Conservation (phyloP, 2,329 filamentous ascomycete genomes). For the Allantophomopsis cytisporea region DNA sequence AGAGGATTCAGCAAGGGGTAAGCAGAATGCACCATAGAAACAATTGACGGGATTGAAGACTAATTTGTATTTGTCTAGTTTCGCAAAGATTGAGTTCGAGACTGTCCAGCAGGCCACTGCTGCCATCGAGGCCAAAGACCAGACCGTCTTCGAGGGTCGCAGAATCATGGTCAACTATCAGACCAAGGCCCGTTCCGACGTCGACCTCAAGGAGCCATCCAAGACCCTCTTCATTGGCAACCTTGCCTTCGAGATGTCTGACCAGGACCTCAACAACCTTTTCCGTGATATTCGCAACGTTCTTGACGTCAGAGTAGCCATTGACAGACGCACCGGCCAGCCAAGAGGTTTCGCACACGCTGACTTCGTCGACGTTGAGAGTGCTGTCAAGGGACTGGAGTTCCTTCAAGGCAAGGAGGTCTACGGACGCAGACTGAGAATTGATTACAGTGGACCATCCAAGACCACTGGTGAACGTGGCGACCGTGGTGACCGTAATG, state of each 20-base stretch:
- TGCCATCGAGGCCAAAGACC: slow-evolving; percentile 44
- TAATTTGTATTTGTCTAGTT: slow-evolving; percentile 26
- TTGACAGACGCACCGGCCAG: slow-evolving; percentile 69
- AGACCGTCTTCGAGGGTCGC: slow-evolving; percentile 49
- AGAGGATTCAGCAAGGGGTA: slow-evolving; percentile 59
- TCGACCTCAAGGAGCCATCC: slow-evolving; percentile 25
- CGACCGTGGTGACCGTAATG: no score
- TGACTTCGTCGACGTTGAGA: slow-evolving; percentile 58
- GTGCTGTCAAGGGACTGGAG: slow-evolving; percentile 46
- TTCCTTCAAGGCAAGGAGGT: slow-evolving; percentile 40
- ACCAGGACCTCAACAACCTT: slow-evolving; percentile 66
- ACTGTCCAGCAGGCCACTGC: slow-evolving; percentile 33
- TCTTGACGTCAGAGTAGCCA: slow-evolving; percentile 65
- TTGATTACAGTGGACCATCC: slow-evolving; percentile 37
- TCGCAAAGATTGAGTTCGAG: slow-evolving; percentile 51
- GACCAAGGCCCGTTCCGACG: slow-evolving; percentile 10
- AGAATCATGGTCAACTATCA: slow-evolving; percentile 46
- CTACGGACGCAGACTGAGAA: slow-evolving; percentile 49
- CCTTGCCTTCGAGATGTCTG: slow-evolving; percentile 75
- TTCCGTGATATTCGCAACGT: slow-evolving; percentile 61
- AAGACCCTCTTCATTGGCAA: slow-evolving; percentile 73
- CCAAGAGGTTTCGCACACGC: slow-evolving; percentile 76
- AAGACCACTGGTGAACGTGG: no score
- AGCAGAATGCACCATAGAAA: slow-evolving; percentile 9
- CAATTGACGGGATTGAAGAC: background rate